phyloP scores from a whole-genome alignment of 192 early-diverging fungal species.

The Physocladia obscura region DNA sequence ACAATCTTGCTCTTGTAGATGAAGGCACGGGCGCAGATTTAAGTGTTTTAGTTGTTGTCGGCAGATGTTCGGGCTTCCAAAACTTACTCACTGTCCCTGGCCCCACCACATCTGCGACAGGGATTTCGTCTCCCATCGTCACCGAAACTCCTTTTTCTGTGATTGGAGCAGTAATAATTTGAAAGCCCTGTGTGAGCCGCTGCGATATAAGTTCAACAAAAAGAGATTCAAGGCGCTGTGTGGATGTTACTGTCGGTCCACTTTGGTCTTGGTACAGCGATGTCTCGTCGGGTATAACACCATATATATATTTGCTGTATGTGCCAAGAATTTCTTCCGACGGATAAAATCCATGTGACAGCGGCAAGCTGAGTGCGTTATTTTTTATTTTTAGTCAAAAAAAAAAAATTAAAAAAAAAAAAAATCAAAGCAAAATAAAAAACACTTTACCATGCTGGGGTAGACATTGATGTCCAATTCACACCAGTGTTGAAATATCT shows the following conservation, averaged over 20 bases:
- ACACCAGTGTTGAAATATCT: constrained; percentile 61
- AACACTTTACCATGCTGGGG: constrained; percentile 80
- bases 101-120: neutral
- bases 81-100: constrained; percentile 9
- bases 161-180: constrained; percentile 64
- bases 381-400: neutral
- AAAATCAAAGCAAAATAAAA: too few relatives aligned
- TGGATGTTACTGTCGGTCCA: neutral
- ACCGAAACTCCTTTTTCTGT: constrained; percentile 16
- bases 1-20: too few relatives aligned
- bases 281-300: constrained; percentile 51
- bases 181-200: constrained; percentile 90
- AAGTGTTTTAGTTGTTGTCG: too few relatives aligned
- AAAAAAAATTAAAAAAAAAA: neutral
- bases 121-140: constrained; percentile 7
- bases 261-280: constrained; percentile 33
- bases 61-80: constrained; percentile 17
- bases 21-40: too few relatives aligned
- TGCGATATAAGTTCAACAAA: constrained; percentile 84
- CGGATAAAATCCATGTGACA: constrained; percentile 86
- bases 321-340: constrained; percentile 65
- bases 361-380: constrained; percentile 68
- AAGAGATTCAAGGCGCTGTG: constrained; percentile 45
- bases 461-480: constrained; percentile 87
- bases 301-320: constrained; percentile 81